phyloP scores from a whole-genome alignment of 805 yeast species.

The Suhomyces sp. region DNA sequence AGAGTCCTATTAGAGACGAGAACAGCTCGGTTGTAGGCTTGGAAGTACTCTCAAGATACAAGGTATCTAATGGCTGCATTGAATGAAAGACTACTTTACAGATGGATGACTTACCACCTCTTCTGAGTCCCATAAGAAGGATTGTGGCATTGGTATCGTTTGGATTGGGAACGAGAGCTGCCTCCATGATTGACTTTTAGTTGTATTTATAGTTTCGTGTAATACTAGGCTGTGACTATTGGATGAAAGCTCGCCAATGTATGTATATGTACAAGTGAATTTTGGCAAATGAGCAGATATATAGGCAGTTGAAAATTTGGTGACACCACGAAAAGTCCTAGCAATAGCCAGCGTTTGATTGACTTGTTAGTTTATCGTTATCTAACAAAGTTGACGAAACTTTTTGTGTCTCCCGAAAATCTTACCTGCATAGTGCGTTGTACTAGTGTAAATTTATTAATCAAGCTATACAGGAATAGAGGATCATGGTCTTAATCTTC shows the following conservation, averaged over 20 bases:
- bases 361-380: background rate
- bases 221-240: background rate
- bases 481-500: conserved; percentile 76
- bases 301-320: background rate
- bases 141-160: conserved; percentile 73
- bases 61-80: conserved; percentile 92
- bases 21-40: conserved; percentile 85
- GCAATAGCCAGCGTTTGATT: background rate
- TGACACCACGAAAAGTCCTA: background rate
- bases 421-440: background rate
- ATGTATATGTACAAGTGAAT: background rate
- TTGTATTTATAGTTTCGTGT: background rate
- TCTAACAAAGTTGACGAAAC: background rate
- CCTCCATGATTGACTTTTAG: conserved; percentile 10
- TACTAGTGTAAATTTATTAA: background rate
- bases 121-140: conserved; percentile 81
- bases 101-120: conserved; percentile 93
- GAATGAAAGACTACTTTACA: conserved; percentile 94
- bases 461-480: background rate
- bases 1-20: conserved; percentile 76
- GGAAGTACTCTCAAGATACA: conserved; percentile 85
- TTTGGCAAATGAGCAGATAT: background rate
- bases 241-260: background rate
- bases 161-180: conserved; percentile 24
- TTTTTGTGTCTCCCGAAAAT: background rate